Percentiles rank a stretch among this genome's conserved stretches.
Evolutionary conservation across 768 basidiomycete species (phyloP).

Genomic region (Mycena sanguinolenta): DNA sequence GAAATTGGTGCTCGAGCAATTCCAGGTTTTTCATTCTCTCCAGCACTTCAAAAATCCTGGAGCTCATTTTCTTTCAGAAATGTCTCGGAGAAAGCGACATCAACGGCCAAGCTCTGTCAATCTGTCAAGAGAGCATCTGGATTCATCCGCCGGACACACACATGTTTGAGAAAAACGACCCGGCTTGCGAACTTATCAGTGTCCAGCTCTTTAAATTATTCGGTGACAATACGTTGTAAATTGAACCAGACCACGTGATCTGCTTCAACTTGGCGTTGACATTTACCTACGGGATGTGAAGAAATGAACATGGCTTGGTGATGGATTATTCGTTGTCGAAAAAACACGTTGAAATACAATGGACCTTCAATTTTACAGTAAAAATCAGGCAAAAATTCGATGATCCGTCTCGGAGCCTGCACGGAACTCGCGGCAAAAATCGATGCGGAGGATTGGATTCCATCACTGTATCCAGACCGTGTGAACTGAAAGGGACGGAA

Average conservation of each 20-base stretch:
- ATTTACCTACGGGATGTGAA: too few species aligned
- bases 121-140: conserved; percentile 35
- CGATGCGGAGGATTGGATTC: conserved; percentile 3
- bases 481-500: conserved; percentile 13
- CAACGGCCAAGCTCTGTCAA: conserved; percentile 33
- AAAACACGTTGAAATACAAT: too few species aligned
- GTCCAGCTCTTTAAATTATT: conserved; percentile 36
- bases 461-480: conserved; percentile 1
- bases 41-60: not conserved
- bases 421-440: conserved; percentile 24
- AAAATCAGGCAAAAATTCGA: not conserved
- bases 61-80: conserved; percentile 14
- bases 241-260: not conserved
- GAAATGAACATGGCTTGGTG: too few species aligned
- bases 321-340: too few species aligned
- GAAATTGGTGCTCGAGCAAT: conserved; percentile 31
- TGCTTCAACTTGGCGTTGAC: too few species aligned
- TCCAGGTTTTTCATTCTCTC: conserved; percentile 10
- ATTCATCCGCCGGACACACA: conserved; percentile 32
- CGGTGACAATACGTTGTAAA: conserved; percentile 27
- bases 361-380: too few species aligned
- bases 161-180: conserved; percentile 29
- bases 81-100: conserved; percentile 31
- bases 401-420: not conserved
- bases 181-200: conserved; percentile 35